Evolutionary conservation across 2,329 filamentous ascomycete species (phyloP).

Genomic region (Pseudocercospora ulei): DNA sequence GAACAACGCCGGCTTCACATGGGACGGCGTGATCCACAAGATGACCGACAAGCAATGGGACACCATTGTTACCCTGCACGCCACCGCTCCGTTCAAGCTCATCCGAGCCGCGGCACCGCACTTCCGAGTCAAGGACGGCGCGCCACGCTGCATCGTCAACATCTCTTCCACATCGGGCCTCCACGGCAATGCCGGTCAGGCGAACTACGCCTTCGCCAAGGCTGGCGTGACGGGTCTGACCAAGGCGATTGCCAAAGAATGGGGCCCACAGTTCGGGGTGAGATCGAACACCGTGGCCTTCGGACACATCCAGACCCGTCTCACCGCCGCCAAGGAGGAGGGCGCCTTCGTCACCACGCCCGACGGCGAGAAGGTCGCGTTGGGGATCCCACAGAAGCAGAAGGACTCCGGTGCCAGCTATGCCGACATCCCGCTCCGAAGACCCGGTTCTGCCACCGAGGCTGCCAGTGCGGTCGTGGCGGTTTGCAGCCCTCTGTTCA

Average conservation of each 20-base stretch:
- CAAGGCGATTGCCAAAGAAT: slow-evolving; percentile 84
- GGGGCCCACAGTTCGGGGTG: slow-evolving; percentile 75
- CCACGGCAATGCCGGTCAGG: slow-evolving; percentile 82
- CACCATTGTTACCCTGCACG: slow-evolving; percentile 73
- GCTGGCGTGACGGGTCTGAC: slow-evolving; percentile 72
- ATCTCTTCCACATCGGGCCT: slow-evolving; percentile 73
- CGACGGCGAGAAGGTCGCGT: slow-evolving; percentile 61
- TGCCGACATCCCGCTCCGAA: slow-evolving; percentile 64
- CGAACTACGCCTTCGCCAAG: slow-evolving; percentile 79
- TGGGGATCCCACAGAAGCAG: slow-evolving; percentile 62
- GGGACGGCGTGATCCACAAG: slow-evolving; percentile 89
- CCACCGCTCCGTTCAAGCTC: slow-evolving; percentile 75
- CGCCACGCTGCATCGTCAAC: slow-evolving; percentile 69
- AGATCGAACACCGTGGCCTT: slow-evolving; percentile 76
- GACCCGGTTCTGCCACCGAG: slow-evolving; percentile 68
- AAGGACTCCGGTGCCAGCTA: slow-evolving; percentile 37
- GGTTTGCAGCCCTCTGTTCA: slow-evolving; percentile 70
- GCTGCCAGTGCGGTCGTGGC: slow-evolving; percentile 68
- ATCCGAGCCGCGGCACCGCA: slow-evolving; percentile 71
- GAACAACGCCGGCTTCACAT: slow-evolving; percentile 86
- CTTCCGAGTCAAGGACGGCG: slow-evolving; percentile 77
- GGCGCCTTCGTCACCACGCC: slow-evolving; percentile 69
- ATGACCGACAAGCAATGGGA: slow-evolving; percentile 89
- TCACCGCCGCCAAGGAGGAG: slow-evolving; percentile 76
- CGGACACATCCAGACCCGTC: slow-evolving; percentile 66